A percentile compares a stretch with the other conserved stretches of the same genome.
phyloP scores from a whole-genome alignment of 495 filamentous ascomycete species.

The Tuber umbilicatum region DNA sequence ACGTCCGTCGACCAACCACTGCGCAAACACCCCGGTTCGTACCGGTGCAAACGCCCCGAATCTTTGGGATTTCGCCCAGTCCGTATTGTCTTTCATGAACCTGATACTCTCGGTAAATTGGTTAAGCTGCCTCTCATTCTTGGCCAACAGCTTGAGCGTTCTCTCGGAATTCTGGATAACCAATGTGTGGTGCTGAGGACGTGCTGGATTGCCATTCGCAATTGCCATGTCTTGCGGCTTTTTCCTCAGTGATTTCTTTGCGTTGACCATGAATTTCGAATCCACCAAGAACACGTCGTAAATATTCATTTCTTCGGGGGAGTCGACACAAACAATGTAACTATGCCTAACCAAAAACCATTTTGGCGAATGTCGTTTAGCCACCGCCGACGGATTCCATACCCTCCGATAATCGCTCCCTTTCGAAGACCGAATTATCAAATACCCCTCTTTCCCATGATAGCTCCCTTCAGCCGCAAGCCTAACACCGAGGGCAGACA shows the following conservation, averaged over 20 bases:
- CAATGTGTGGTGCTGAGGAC: constrained; percentile 74
- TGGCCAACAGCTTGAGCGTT: constrained; percentile 81
- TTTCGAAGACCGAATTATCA: constrained; percentile 84
- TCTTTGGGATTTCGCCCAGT: constrained; percentile 74
- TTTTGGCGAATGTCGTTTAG: constrained; percentile 76
- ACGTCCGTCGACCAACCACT: constrained; percentile 93
- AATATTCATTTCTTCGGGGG: constrained; percentile 96
- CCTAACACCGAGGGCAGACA: constrained; percentile 90
- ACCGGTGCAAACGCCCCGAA: constrained; percentile 94
- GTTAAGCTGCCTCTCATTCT: constrained; percentile 77
- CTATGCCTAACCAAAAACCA: constrained; percentile 98
- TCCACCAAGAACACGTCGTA: constrained; percentile 98
- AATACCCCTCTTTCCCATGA: constrained; percentile 93
- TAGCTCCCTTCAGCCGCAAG: constrained; percentile 93
- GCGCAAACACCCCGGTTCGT: constrained; percentile 75
- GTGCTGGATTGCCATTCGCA: constrained; percentile 46
- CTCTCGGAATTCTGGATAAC: constrained; percentile 80
- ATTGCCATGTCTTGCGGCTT: constrained; percentile 50
- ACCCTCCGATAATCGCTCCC: constrained; percentile 82
- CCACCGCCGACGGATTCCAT: constrained; percentile 65
- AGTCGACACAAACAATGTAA: constrained; percentile 96
- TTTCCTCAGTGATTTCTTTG: constrained; percentile 51
- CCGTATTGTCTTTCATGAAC: constrained; percentile 71
- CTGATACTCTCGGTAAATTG: constrained; percentile 91
- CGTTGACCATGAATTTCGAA: constrained; percentile 68